A percentile compares a stretch with the other conserved stretches of the same genome.
phyloP scores from a whole-genome alignment of 2,329 filamentous ascomycete genomes.

The Fusarium guadeloupense region DNA sequence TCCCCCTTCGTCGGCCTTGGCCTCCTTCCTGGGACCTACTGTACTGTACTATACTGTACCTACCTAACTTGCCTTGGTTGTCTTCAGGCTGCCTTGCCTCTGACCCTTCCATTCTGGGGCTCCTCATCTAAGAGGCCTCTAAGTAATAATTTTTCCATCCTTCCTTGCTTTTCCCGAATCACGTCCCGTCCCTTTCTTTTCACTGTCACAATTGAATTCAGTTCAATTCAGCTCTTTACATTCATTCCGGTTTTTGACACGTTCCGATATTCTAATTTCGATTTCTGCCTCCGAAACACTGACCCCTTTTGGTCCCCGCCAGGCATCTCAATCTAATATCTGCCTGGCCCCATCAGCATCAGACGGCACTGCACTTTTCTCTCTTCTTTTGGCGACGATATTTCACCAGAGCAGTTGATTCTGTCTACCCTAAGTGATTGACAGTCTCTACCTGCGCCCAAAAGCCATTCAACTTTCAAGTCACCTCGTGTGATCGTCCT shows the following conservation, averaged over 20 bases:
- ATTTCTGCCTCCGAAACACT: conserved; percentile 16
- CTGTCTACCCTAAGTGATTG: neutral
- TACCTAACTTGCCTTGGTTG: too few relatives aligned
- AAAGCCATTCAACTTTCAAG: too few relatives aligned
- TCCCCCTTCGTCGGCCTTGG: conserved; percentile 7
- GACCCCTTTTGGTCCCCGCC: conserved; percentile 28
- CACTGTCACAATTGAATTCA: neutral
- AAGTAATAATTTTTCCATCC: conserved; percentile 12
- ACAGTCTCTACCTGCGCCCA: too few relatives aligned
- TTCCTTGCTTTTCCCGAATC: conserved; percentile 14
- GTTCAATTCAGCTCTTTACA: neutral
- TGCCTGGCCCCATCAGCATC: conserved; percentile 26
- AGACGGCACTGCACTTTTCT: conserved; percentile 12
- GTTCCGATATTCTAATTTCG: conserved; percentile 17
- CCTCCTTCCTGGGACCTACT: conserved; percentile 7
- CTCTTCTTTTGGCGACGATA: conserved; percentile 1
- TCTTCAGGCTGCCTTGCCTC: conserved; percentile 7
- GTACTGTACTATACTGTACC: too few relatives aligned
- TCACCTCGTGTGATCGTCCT: conserved; percentile 4
- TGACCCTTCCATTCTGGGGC: conserved; percentile 32
- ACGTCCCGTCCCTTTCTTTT: neutral
- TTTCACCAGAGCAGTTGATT: neutral
- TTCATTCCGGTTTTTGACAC: conserved; percentile 9
- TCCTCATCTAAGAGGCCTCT: conserved; percentile 25
- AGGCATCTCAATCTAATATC: conserved; percentile 15